Evolutionary conservation across 371 early-diverging fungal genomes (phyloP).

Genomic region (Dichotomocladium elegans): DNA sequence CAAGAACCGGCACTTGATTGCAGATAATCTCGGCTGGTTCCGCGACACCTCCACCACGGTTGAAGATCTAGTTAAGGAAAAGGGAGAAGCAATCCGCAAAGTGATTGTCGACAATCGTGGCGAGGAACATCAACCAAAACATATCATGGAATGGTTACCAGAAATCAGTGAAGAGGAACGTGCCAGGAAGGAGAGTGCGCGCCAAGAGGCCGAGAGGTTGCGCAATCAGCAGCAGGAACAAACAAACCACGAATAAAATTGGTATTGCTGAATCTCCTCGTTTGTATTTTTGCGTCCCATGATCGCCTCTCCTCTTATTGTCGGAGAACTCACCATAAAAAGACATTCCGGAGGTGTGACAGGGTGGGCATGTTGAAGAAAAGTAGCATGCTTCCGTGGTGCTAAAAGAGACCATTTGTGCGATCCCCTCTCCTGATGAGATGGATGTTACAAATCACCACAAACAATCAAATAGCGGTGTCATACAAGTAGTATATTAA

Average conservation of each 20-base stretch:
- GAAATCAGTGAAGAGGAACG: conserved; percentile 40
- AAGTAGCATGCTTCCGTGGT: too few species aligned
- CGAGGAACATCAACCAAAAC: conserved; percentile 15
- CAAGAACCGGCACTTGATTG: conserved; percentile 89
- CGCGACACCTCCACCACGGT: conserved; percentile 68
- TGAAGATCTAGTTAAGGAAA: conserved; percentile 79
- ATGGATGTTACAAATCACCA: too few species aligned
- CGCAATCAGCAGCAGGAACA: conserved; percentile 10
- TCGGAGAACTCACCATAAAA: background rate
- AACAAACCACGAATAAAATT: conserved; percentile 1
- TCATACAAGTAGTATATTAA: too few species aligned
- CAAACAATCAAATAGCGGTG: too few species aligned
- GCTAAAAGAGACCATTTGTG: too few species aligned
- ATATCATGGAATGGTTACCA: conserved; percentile 47
- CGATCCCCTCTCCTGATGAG: too few species aligned
- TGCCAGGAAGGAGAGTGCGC: conserved; percentile 25
- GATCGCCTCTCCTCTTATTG: background rate
- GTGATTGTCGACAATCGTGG: conserved; percentile 41
- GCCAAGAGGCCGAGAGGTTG: conserved; percentile 21
- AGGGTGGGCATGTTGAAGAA: too few species aligned
- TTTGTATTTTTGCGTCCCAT: background rate
- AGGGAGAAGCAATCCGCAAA: conserved; percentile 71
- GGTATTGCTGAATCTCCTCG: background rate
- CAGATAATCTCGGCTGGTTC: conserved; percentile 95
- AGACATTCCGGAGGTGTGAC: background rate